Conservation (phyloP, 768 basidiomycete species). For the Suillus decipiens region DNA sequence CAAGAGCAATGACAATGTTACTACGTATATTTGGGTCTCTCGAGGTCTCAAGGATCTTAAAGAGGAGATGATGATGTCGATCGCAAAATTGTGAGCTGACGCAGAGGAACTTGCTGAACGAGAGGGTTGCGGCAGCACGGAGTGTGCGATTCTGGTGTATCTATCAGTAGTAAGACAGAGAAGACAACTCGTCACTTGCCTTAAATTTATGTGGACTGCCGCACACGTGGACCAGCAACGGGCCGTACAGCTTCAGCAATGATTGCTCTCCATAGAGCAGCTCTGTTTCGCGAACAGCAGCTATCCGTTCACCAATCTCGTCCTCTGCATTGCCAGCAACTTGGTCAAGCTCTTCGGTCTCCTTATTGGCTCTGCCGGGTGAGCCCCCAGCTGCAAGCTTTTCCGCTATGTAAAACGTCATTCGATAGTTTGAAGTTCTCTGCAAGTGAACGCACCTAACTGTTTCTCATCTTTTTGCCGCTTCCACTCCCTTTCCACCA, state of each 20-base stretch:
- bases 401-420: slow-evolving; percentile 45
- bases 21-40: slow-evolving; percentile 87
- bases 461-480: slow-evolving; percentile 90
- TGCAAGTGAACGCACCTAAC: slow-evolving; percentile 51
- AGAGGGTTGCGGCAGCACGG: slow-evolving; percentile 82
- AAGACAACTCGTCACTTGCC: slow-evolving; percentile 42
- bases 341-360: slow-evolving; percentile 89
- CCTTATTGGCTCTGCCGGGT: slow-evolving; percentile 48
- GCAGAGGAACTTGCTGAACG: slow-evolving; percentile 96
- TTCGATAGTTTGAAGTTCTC: neutral
- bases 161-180: slow-evolving; percentile 13
- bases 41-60: slow-evolving; percentile 92
- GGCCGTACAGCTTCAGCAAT: slow-evolving; percentile 82
- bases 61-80: slow-evolving; percentile 80
- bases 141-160: slow-evolving; percentile 74
- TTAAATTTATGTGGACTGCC: slow-evolving; percentile 90
- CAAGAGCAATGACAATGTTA: slow-evolving; percentile 97
- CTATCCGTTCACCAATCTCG: slow-evolving; percentile 93
- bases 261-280: slow-evolving; percentile 83
- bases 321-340: slow-evolving; percentile 98
- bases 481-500: slow-evolving; percentile 96
- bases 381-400: slow-evolving; percentile 52
- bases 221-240: slow-evolving; percentile 88
- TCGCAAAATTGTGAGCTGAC: slow-evolving; percentile 95
- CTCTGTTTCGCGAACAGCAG: slow-evolving; percentile 81